Base-by-base conservation (phyloP, 2,329 filamentous ascomycete genomes). In the Madurella fahalii region DNA sequence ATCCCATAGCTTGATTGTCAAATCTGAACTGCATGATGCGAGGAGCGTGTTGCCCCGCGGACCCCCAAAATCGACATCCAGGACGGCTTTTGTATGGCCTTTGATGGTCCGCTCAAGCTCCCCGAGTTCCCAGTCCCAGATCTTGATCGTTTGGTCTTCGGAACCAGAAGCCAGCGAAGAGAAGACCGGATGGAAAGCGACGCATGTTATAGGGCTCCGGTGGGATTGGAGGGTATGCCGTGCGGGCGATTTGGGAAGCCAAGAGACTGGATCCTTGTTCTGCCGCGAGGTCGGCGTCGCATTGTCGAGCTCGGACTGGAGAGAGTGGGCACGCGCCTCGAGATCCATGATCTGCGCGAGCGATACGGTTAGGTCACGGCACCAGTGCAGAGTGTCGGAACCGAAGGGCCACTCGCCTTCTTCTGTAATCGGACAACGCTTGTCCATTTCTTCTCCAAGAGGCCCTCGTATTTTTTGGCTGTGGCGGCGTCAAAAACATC, bases 361-460 rank as follows among this genome's bases (percentile, higher is more conserved):
- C 40, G 48, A 16, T 37, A 25, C 13, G 13, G 50, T 58, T 42
- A 62, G 50, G 58, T 55, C 50, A 50, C 42, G 57, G 40, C 40
- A 44, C 48, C 32, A 39, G 20, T 20, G 43, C 42, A 30, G 44
- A 46, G 17, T 16, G 11, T 37, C 34, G 34, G 49, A 42, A 40
- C 31, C 34, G 31, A 30, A 47, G 2, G 42, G 30, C 25, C 13
- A 45, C 56, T 20, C 5, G 88, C 90, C 88, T 96, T 97, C 74
- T 96, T 96, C 74, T 97, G 93, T 71, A 97, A 73, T 58, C 93
- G 82, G 65, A 96, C 91, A 30, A 97, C 88, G 65, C 90, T 94
- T 17, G 93, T 97, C 93, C 93, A 97, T 77, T 97, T 97, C 82
- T 96, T 96, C 79, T 97, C 93, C 62, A 97, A 74, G 30, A 97